Evolutionary conservation across 2,329 filamentous ascomycete species (phyloP), one percentile per base, ranked within the genome.

Genomic region (Alternaria arbusti): DNA sequence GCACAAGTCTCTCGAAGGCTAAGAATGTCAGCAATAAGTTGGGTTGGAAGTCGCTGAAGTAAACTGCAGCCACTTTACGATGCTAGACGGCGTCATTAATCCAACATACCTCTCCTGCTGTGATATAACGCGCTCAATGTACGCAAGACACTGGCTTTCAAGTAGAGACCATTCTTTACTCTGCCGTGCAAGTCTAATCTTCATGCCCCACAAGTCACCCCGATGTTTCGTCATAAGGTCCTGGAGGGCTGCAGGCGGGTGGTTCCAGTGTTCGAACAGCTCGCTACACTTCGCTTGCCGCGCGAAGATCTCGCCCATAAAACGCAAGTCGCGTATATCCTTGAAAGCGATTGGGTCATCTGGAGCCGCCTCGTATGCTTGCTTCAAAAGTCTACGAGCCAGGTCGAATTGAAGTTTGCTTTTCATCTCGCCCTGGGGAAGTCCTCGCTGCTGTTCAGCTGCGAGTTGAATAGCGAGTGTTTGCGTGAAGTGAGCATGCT

Each of bases 321-420:
- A 79, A 20, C 75, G 74, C 26, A 80, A 57, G 59, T 79, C 76
- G 12, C 74, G 68, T 54, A 77, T 74, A 26, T 72, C 69, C 23
- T 74, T 68, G 22, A 79, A 65, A 49, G 70, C 70, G 50, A 75
- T 71, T 0, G 65, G 58, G 22, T 76, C 71, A 49, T 69, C 70
- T 47, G 69, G 61, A 49, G 70, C 56, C 30, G 73, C 74, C 54
- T 70, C 65, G 40, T 71, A 77, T 26, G 76, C 73, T 49, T 73
- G 68, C 52, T 69, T 71, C 66, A 77, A 64, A 26, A 72, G 67
- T 46, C 66, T 70, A 45, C 69, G 57, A 26, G 76, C 72, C 20
- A 78, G 46, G 20, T 61, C 64, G 22, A 65, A 57, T 50, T 74
- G 68, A 9, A 77, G 65, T 40, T 64, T 52, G 25, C 49, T 60